Conservation (phyloP, 1,284 basidiomycete genomes). For the Somion occarium region DNA sequence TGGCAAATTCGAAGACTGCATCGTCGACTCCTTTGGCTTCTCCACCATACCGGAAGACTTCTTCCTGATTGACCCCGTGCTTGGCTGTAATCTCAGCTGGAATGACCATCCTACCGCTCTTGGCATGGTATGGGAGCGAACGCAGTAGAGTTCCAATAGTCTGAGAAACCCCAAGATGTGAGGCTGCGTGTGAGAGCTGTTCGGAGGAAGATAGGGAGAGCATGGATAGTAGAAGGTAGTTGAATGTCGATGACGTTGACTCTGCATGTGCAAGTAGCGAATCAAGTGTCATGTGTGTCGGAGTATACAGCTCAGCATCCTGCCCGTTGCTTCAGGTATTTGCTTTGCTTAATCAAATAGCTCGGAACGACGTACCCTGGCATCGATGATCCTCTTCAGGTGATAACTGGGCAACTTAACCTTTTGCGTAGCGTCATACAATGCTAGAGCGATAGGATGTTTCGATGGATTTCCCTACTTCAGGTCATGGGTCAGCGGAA, state of each 20-base stretch:
- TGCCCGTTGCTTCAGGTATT: constrained; percentile 24
- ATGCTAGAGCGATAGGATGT: constrained; percentile 79
- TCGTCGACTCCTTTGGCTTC: constrained; percentile 61
- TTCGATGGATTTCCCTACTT: constrained; percentile 67
- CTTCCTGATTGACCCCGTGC: constrained; percentile 81
- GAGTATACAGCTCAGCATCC: constrained; percentile 71
- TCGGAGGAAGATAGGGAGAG: constrained; percentile 59
- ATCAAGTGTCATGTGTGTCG: constrained; percentile 67
- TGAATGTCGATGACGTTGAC: constrained; percentile 74
- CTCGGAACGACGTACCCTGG: constrained; percentile 69
- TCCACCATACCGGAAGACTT: constrained; percentile 73
- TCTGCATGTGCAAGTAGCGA: constrained; percentile 70
- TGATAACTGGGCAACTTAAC: constrained; percentile 67
- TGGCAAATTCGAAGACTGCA: constrained; percentile 88
- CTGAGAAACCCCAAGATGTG: constrained; percentile 73
- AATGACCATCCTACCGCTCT: constrained; percentile 71
- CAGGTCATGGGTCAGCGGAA: constrained; percentile 17
- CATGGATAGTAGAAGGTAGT: constrained; percentile 77
- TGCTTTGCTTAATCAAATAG: too few relatives aligned
- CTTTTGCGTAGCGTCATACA: constrained; percentile 54
- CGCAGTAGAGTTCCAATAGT: constrained; percentile 71
- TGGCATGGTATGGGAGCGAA: constrained; percentile 72
- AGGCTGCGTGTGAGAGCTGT: constrained; percentile 72
- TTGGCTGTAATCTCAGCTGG: constrained; percentile 82
- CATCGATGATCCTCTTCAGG: constrained; percentile 82